phyloP scores from a whole-genome alignment of 2,329 filamentous ascomycete genomes.

The Exophiala alcalophila region DNA sequence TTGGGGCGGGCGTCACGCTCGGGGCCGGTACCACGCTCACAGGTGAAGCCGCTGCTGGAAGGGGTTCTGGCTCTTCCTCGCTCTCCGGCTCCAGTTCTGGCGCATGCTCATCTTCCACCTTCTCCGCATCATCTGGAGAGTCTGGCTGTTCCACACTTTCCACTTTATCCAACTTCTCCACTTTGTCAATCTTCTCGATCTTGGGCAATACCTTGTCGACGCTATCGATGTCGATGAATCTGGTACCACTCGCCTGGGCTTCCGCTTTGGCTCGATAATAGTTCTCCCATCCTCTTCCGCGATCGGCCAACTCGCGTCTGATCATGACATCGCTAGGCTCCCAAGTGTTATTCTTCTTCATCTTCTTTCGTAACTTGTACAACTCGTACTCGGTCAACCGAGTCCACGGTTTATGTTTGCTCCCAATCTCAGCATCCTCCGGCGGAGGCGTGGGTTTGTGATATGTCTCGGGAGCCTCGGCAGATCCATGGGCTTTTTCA shows the following conservation, averaged over 20 bases:
- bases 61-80: constrained; percentile 41
- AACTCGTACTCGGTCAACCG: constrained; percentile 66
- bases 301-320: constrained; percentile 58
- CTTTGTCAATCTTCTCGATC: constrained; percentile 11
- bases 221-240: constrained; percentile 55
- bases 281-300: constrained; percentile 54
- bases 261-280: constrained; percentile 50
- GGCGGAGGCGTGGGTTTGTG: constrained; percentile 50
- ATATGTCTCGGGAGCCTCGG: constrained; percentile 24
- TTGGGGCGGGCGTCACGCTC: constrained; percentile 13
- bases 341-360: constrained; percentile 72
- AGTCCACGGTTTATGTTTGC: constrained; percentile 61
- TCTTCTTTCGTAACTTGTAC: constrained; percentile 63
- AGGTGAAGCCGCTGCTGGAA: background rate
- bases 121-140: constrained; percentile 7
- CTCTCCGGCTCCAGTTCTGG: constrained; percentile 1
- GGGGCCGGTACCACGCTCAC: constrained; percentile 8
- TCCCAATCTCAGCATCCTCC: constrained; percentile 57
- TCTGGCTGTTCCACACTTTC: constrained; percentile 17
- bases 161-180: constrained; percentile 12
- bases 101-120: constrained; percentile 2
- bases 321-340: constrained; percentile 66
- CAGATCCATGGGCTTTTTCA: constrained; percentile 19
- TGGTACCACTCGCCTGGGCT: constrained; percentile 51
- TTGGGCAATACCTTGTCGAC: constrained; percentile 16